Base-by-base conservation (phyloP, 495 filamentous ascomycete species). In the Aspergillus sclerotiicarbonarius region DNA sequence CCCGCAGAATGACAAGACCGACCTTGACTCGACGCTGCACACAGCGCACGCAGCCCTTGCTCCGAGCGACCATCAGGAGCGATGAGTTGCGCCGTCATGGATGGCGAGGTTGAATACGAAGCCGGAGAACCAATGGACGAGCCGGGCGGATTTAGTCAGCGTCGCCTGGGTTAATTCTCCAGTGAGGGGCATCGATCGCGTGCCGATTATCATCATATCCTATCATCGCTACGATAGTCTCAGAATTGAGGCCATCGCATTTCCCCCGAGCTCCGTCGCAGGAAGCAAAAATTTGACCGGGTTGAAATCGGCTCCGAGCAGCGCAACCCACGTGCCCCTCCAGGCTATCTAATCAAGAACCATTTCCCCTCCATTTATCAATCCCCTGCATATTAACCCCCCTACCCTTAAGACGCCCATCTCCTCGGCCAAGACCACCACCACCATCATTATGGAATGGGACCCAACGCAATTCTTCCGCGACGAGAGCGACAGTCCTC, bases 41-140 rank as follows among this genome's bases (percentile, higher is more conserved):
- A 54, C 70, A 75, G 3, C 63, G 65, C 3, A 54, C 86, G 64
- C 74, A 90, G 55, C 64, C 83, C 81, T 58, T 89, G 75, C 55
- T 83, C 78, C 51, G 80, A 80, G 48, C 84, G 78, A 56, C 87
- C 58, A 60, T 60, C 47, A 4, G 29, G 16, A 20, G 2, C n/a
- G 8, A 46, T 3, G 48, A 4, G 6, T 8, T 39, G 25, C 25
- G 9, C 8, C 9, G 12, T n/a, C 37, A 41, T 12, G 15, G 46
- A 29, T 30, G 12, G 20, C 4, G 16, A 16, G 9, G 29, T 13
- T 20, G 9, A 51, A 51, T 31, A 57, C 46, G 46, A 57, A 32
- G 35, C 25, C 5, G 19, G 46, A 21, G 20, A 19, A 35, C 18
- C 33, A 31, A 32, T 32, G 48, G 5, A 57, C 31, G 25, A 39